phyloP scores from a whole-genome alignment of 2,329 filamentous ascomycete genomes.

The Scedosporium aurantiacum region DNA sequence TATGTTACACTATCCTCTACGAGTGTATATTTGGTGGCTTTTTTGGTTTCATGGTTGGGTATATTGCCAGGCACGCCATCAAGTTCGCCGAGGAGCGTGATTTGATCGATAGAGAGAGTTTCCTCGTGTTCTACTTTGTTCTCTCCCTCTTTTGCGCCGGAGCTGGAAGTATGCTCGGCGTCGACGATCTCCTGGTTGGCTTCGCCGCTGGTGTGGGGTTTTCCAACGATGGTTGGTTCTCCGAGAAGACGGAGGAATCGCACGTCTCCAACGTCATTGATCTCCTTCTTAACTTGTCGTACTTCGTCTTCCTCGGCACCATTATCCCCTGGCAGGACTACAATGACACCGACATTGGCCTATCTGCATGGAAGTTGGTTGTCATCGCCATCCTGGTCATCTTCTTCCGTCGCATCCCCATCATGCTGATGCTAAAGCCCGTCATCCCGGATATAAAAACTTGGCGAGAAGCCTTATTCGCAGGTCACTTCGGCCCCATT shows the following conservation, averaged over 20 bases:
- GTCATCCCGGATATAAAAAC: slow-evolving; percentile 95
- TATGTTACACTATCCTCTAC: slow-evolving; percentile 83
- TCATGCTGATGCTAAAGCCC: slow-evolving; percentile 87
- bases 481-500: slow-evolving; percentile 94
- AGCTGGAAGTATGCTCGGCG: slow-evolving; percentile 77
- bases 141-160: slow-evolving; percentile 92
- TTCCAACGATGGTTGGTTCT: slow-evolving; percentile 98
- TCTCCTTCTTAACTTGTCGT: slow-evolving; percentile 88
- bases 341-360: slow-evolving; percentile 62
- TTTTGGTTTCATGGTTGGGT: slow-evolving; percentile 80
- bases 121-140: slow-evolving; percentile 97
- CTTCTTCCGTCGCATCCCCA: slow-evolving; percentile 87
- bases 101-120: slow-evolving; percentile 90
- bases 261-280: slow-evolving; percentile 99
- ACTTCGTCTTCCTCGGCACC: slow-evolving; percentile 95
- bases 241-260: slow-evolving; percentile 94
- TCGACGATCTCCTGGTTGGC: slow-evolving; percentile 89
- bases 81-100: slow-evolving; percentile 74
- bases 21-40: slow-evolving; percentile 90
- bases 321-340: slow-evolving; percentile 95
- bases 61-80: slow-evolving; percentile 82
- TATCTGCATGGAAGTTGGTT: slow-evolving; percentile 81
- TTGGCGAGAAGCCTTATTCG: slow-evolving; percentile 93
- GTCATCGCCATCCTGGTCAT: slow-evolving; percentile 90
- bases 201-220: slow-evolving; percentile 97